phyloP scores from a whole-genome alignment of 495 filamentous ascomycete species.

The Gamarada debralockiae region DNA sequence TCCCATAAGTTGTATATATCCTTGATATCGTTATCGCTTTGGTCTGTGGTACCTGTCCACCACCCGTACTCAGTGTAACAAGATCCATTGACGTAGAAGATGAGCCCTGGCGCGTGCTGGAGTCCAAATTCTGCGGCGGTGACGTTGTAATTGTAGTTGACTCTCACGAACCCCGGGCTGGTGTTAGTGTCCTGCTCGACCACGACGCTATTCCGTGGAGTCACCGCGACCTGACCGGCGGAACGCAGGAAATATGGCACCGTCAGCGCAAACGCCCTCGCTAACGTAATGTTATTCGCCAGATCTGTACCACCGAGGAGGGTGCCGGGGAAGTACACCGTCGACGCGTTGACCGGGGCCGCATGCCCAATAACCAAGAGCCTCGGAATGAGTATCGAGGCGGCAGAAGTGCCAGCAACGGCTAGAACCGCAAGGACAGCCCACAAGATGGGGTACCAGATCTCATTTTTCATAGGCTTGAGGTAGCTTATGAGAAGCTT shows the following conservation, averaged over 20 bases:
- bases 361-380: not conserved
- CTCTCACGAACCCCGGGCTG: not conserved
- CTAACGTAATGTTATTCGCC: not conserved
- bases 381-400: not conserved
- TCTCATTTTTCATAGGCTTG: not conserved
- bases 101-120: not conserved
- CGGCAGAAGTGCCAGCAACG: too few relatives aligned
- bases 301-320: not conserved
- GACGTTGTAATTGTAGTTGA: not conserved
- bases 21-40: not conserved
- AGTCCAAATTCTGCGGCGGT: not conserved
- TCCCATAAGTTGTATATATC: not conserved
- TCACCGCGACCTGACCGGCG: not conserved
- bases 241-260: not conserved
- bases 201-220: not conserved
- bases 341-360: not conserved
- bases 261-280: too few relatives aligned
- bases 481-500: not conserved
- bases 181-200: not conserved
- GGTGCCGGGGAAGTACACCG: not conserved
- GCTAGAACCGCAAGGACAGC: not conserved
- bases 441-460: not conserved
- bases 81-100: not conserved
- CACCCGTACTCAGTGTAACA: not conserved
- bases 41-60: not conserved